phyloP scores from a whole-genome alignment of 2,329 filamentous ascomycete genomes.

The Aureobasidium lini region DNA sequence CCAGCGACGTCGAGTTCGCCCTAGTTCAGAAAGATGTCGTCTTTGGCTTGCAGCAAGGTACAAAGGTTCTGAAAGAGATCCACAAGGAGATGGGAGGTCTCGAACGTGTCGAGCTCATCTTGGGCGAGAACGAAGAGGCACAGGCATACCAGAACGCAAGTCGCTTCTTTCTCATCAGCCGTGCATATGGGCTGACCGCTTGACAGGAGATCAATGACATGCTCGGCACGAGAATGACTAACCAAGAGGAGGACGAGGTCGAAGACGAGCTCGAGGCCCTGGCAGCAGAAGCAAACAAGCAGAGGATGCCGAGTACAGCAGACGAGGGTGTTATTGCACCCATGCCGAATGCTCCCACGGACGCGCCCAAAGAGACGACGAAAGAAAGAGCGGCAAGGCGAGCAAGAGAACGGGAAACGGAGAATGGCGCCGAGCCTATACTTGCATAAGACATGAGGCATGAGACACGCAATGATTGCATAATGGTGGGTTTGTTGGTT shows the following conservation, averaged over 20 bases:
- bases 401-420: constrained; percentile 19
- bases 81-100: constrained; percentile 93
- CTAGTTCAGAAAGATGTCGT: constrained; percentile 94
- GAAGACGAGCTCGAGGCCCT: constrained; percentile 88
- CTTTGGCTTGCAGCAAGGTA: constrained; percentile 87
- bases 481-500: background rate
- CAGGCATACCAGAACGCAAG: constrained; percentile 80
- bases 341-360: constrained; percentile 27
- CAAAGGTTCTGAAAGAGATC: constrained; percentile 80
- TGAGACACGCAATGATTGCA: background rate
- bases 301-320: constrained; percentile 27
- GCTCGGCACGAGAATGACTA: constrained; percentile 79
- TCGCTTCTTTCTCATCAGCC: constrained; percentile 8
- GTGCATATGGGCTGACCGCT: background rate
- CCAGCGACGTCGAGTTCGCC: constrained; percentile 86
- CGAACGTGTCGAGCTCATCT: constrained; percentile 87
- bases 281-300: constrained; percentile 53
- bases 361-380: constrained; percentile 25
- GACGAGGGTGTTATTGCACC: constrained; percentile 23
- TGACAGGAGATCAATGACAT: constrained; percentile 82
- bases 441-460: constrained; percentile 7
- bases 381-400: constrained; percentile 24
- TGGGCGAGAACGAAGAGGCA: constrained; percentile 87
- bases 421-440: constrained; percentile 8
- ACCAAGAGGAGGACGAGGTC: constrained; percentile 94